Evolutionary conservation across 257 asterid genomes (phyloP).

Genomic region (Linaria vulgaris): DNA sequence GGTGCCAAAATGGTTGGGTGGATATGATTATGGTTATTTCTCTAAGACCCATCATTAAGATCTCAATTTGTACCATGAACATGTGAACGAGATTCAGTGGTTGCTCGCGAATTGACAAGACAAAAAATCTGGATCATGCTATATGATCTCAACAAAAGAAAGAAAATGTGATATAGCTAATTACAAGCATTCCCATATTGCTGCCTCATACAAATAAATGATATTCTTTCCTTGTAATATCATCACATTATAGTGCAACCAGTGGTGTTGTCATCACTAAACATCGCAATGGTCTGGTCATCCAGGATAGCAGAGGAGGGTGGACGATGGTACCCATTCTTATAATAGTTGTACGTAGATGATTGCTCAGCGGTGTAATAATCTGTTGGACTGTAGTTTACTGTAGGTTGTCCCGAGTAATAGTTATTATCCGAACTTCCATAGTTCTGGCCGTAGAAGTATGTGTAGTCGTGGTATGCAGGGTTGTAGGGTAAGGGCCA

Average conservation of each 20-base stretch:
- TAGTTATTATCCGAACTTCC: constrained; percentile 24
- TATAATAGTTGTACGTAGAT: constrained; percentile 54
- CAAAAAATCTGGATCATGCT: no score
- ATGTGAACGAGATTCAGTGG: no score
- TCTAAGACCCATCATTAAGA: no score
- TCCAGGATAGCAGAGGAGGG: constrained; percentile 40
- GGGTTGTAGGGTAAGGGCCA: constrained; percentile 84
- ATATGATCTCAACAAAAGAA: not conserved
- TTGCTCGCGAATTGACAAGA: no score
- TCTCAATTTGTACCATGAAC: no score
- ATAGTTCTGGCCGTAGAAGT: constrained; percentile 37
- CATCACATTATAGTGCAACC: constrained; percentile 70
- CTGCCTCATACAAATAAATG: not conserved
- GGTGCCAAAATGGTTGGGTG: no score
- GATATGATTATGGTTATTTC: no score
- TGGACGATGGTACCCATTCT: constrained; percentile 57
- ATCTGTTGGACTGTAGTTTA: constrained; percentile 5
- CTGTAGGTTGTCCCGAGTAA: constrained; percentile 1
- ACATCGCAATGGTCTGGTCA: constrained; percentile 42
- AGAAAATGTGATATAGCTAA: not conserved
- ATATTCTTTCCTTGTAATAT: not conserved
- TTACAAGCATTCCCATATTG: not conserved
- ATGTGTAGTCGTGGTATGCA: constrained; percentile 48
- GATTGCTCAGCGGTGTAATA: constrained; percentile 22
- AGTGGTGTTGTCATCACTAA: constrained; percentile 69